phyloP scores from a whole-genome alignment of 768 basidiomycete species.

The Macrolepiota albuminosa region DNA sequence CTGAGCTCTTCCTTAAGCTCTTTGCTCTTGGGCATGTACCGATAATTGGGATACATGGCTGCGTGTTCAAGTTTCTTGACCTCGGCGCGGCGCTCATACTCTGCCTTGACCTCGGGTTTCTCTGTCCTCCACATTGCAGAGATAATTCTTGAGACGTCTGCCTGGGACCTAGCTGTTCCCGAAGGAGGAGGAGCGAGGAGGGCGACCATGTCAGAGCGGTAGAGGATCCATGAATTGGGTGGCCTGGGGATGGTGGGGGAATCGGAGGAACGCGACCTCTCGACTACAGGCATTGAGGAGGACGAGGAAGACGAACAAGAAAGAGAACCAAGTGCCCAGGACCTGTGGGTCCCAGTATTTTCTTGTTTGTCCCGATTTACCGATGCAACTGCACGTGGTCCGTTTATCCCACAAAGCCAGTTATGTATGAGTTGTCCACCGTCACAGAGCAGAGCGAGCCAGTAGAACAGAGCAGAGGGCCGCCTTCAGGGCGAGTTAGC shows the following conservation, averaged over 20 bases:
- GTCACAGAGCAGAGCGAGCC: neutral
- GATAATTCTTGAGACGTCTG: conserved; percentile 60
- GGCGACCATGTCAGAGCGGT: conserved; percentile 56
- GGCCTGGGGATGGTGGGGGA: conserved; percentile 52
- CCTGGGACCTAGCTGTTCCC: conserved; percentile 44
- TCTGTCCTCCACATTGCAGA: conserved; percentile 62
- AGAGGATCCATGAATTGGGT: conserved; percentile 81
- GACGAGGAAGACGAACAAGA: neutral
- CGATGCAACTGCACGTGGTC: neutral
- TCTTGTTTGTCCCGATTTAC: conserved; percentile 17
- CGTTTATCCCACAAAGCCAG: neutral
- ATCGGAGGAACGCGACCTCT: conserved; percentile 2
- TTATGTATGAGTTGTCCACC: neutral
- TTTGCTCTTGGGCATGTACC: conserved; percentile 52
- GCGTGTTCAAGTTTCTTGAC: conserved; percentile 48
- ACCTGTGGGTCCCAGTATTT: conserved; percentile 27
- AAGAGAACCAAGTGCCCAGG: neutral
- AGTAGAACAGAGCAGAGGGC: neutral
- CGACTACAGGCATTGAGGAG: conserved; percentile 10
- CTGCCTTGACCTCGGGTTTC: conserved; percentile 35
- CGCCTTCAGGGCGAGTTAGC: neutral
- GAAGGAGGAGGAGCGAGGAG: conserved; percentile 32
- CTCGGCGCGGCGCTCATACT: conserved; percentile 53
- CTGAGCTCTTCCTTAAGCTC: conserved; percentile 38
- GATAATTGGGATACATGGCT: conserved; percentile 49